Evolutionary conservation across 768 basidiomycete genomes (phyloP), one percentile per base, ranked within the genome.

Genomic region (Imleria badia): DNA sequence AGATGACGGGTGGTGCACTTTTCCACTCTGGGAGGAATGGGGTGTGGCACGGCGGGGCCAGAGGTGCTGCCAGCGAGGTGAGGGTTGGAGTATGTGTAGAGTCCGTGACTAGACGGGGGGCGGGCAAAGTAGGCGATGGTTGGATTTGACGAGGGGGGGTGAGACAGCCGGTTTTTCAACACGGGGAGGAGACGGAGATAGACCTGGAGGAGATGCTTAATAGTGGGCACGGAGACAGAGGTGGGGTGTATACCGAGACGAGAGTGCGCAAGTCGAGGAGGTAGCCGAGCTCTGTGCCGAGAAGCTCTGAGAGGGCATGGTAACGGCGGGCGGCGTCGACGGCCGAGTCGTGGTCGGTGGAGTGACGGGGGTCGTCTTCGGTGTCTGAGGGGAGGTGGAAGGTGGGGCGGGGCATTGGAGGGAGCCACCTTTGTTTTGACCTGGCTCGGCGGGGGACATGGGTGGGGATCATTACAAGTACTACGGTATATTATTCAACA

Each of bases 281-380:
- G 68, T 98, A 98, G 8, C 84, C 83, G 19, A 83, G 75, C 75
- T 98, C 96, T 1, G 94, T 95, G 53, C 82, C 77, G 23, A 98
- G 78, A 38, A 98, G 75, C 72, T 98, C 96, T 60, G 84, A 78
- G 46, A 98, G 80, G 7, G 92, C 89, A 63, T 97, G 87, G 58
- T 81, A 86, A 51, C 75, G 78, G 45, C 45, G 41, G 9, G 35
- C 3, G 9, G n/a, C n/a, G n/a, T n/a, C n/a, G n/a, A n/a, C n/a
- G n/a, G n/a, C n/a, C n/a, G 35, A 1, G 5, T 45, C 35, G 42
- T 23, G 41, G 15, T 49, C 26, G 14, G n/a, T n/a, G n/a, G 13
- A 7, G 30, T 10, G 12, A 14, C 6, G 17, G 34, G 34, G 22
- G 15, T 7, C 33, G 11, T 20, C 13, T 12, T 34, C 33, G 19